Evolutionary conservation across 75 land plant species (phyloP), one percentile per base, ranked within the genome.

Genomic region (Ceratopteris richardii): DNA sequence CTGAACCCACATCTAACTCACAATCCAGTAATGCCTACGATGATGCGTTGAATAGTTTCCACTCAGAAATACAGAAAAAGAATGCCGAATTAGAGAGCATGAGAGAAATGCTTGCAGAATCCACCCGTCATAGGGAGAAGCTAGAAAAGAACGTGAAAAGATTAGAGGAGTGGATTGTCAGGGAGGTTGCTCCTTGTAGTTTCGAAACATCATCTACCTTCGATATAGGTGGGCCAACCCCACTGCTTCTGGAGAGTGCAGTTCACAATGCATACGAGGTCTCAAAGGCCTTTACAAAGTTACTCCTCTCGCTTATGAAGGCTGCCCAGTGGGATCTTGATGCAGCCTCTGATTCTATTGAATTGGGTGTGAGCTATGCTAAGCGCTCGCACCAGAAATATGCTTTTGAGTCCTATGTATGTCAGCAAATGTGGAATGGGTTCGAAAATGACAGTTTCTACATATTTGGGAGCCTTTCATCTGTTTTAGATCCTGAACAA

Each of bases 241-340:
- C 90, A 42, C 69, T 62, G 54, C 71, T 82, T 2, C 86, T 82
- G 21, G 76, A 62, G 0, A 59, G 67, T 16, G 57, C 69, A 29
- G 86, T 79, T 11, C 86, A 82, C 24, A 63, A 61, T 21, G 76
- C 89, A 23, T 67, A 40, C 27, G 80, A 70, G 39, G 77, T 82
- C 12, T 76, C 83, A 26, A 85, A 79, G 66, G 80, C 74, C 58
- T 88, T 88, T 54, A 74, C 90, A 37, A 88, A 88, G 60, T 78
- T 88, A 6, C 53, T 88, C 54, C 82, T 88, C 53, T 79, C 72
- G 51, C 67, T 85, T 80, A 79, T 88, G 86, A 88, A 88, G 76
- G 80, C 75, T 9, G 90, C 94, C 28, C 81, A 80, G 0, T 88
- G 94, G 94, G 86, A 88, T 67, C 78, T 88, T 47, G 94, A 88